Evolutionary conservation across 768 basidiomycete species (phyloP), one percentile per base, ranked within the genome.

Genomic region (Psilocybe tampanensis): DNA sequence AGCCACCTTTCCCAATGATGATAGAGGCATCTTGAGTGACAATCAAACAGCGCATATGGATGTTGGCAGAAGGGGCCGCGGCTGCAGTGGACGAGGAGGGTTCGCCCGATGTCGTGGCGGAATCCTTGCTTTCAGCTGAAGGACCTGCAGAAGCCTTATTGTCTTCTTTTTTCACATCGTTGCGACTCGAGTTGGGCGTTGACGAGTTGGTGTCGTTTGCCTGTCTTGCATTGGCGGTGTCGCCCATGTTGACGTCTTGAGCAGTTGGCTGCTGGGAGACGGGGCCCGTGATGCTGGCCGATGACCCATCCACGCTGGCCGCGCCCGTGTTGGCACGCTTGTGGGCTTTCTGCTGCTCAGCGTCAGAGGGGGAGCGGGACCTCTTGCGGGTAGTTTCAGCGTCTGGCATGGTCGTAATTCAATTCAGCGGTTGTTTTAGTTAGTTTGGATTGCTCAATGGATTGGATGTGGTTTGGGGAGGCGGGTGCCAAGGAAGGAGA

Each of bases 21-120:
- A 99, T 96, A 53, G 94, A 95, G 12, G 97, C 97, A 74, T 99
- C 97, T 75, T 98, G 95, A 9, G 97, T 98, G 65, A 99, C 97
- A 69, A 99, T 99, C 67, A 99, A 80, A 72, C 94, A 95, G 44
- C 96, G 88, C 94, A 99, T 96, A 68, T 95, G 91, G 65, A 99
- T 99, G 74, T 86, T 86, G 29, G 90, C 88, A 17, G 91, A 86
- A 22, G 90, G 89, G 9, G 76, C 63, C 6, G 68, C 52, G 13
- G 75, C 64, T 2, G 77, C 66, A 11, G 77, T 67, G 8, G 77
- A 70, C 15, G 83, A 79, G 26, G 81, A 79, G 12, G 83, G 70
- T 44, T 78, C 79, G 7, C 71, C 78, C 8, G 80, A 77, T 21
- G 80, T 79, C 12, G 82, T 80, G 5, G 79, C 80, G 39, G 76